Percentiles rank a stretch among this genome's conserved stretches.
Conservation (phyloP, 140 eudicot genomes). For the Anethum foeniculum region DNA sequence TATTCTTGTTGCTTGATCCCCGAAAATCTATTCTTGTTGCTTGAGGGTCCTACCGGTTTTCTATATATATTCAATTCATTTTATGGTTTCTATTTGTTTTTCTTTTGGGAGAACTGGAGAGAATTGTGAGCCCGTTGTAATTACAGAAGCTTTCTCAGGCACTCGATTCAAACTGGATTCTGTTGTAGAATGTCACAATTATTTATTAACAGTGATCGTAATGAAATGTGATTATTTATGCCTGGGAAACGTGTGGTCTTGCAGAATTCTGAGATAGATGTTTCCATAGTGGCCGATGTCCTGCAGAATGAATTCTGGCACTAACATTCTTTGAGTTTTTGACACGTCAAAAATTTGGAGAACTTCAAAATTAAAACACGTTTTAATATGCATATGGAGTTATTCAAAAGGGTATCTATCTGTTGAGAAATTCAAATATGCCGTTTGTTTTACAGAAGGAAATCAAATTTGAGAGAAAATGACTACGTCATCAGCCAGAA, state of each 20-base stretch:
- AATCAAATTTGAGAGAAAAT: background rate
- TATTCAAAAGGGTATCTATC: background rate
- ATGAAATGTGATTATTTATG: background rate
- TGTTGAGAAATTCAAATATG: background rate
- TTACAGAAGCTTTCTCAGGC: background rate
- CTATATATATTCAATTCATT: background rate
- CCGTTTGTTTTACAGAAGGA: background rate
- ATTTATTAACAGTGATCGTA: background rate
- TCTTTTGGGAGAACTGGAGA: background rate
- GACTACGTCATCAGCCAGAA: too few relatives aligned
- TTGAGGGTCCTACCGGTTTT: background rate
- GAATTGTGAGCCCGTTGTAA: conserved; percentile 7
- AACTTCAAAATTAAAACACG: background rate
- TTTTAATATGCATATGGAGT: background rate
- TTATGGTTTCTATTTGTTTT: background rate
- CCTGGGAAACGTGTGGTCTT: background rate
- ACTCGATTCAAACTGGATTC: background rate
- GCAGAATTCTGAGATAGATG: background rate
- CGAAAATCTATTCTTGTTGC: background rate
- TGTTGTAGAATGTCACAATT: background rate
- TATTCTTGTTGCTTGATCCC: background rate
- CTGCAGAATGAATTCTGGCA: background rate
- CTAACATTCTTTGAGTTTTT: too few relatives aligned
- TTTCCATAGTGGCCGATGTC: background rate
- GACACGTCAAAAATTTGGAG: too few relatives aligned